Conservation (phyloP, 2,329 filamentous ascomycete species). For the Aspergillus ochraceus region DNA sequence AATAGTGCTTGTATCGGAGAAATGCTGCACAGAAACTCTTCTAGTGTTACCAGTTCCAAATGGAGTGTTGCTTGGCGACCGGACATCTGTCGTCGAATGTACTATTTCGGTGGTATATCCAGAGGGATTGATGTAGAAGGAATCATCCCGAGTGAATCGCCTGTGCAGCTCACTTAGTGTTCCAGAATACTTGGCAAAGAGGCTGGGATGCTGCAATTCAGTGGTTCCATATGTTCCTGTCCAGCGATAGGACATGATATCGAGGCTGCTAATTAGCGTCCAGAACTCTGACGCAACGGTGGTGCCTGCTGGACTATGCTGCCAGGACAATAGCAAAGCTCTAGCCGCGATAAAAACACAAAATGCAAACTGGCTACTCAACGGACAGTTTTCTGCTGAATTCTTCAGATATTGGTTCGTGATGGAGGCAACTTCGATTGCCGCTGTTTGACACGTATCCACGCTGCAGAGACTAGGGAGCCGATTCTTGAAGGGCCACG, state of each 20-base stretch:
- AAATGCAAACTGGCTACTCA: constrained; percentile 44
- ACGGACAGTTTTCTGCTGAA: constrained; percentile 20
- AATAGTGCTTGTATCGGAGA: too few species aligned
- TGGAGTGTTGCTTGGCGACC: not conserved
- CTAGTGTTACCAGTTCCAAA: not conserved
- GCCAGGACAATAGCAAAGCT: constrained; percentile 3
- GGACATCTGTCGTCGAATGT: not conserved
- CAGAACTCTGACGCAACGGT: constrained; percentile 23
- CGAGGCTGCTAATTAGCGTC: constrained; percentile 22
- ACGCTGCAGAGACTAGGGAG: constrained; percentile 49
- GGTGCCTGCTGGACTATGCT: constrained; percentile 4
- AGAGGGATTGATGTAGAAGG: constrained; percentile 8
- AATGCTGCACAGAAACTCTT: too few species aligned
- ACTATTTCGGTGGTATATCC: constrained; percentile 13
- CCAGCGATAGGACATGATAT: constrained; percentile 23
- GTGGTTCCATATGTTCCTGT: constrained; percentile 1
- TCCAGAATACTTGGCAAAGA: constrained; percentile 8
- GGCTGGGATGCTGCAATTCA: not conserved
- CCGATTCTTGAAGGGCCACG: constrained; percentile 33
- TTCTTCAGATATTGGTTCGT: constrained; percentile 48
- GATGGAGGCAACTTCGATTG: constrained; percentile 49
- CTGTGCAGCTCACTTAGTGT: constrained; percentile 1
- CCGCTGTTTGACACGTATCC: constrained; percentile 51
- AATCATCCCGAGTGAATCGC: constrained; percentile 1
- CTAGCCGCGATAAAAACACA: constrained; percentile 44